Percentiles rank a stretch among this genome's conserved stretches.
Evolutionary conservation across 108 stramenopile species (phyloP).

Genomic region (Skeletonema marinoi): DNA sequence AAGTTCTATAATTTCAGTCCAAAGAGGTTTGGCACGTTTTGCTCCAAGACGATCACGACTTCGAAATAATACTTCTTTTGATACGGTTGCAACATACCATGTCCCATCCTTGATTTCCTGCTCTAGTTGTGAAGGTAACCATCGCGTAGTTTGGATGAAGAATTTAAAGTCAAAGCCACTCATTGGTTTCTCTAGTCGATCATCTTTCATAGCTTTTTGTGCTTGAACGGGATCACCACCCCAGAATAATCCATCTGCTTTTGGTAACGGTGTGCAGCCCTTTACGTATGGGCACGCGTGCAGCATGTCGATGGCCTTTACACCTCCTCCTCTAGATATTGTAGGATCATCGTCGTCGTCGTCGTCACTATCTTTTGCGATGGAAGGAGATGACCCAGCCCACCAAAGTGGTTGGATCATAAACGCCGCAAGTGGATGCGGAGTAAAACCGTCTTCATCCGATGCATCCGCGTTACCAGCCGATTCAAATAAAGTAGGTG

Average conservation of each 20-base stretch:
- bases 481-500: constrained; percentile 46
- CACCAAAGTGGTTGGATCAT: constrained; percentile 90
- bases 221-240: constrained; percentile 82
- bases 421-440: constrained; percentile 62
- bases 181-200: constrained; percentile 49
- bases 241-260: constrained; percentile 76
- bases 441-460: not conserved
- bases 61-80: constrained; percentile 68
- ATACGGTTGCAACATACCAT: constrained; percentile 62
- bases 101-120: constrained; percentile 65
- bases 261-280: constrained; percentile 60
- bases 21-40: constrained; percentile 81
- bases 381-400: constrained; percentile 58
- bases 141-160: constrained; percentile 80
- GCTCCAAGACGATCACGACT: constrained; percentile 79
- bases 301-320: constrained; percentile 57
- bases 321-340: constrained; percentile 26
- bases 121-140: constrained; percentile 59
- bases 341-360: constrained; percentile 39
- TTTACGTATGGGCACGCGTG: constrained; percentile 71
- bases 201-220: constrained; percentile 75
- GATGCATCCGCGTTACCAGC: constrained; percentile 4
- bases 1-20: constrained; percentile 87
- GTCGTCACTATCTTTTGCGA: constrained; percentile 40
- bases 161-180: constrained; percentile 91